Base-by-base conservation (phyloP, 495 filamentous ascomycete genomes). In the Aspergillus nanangensis region DNA sequence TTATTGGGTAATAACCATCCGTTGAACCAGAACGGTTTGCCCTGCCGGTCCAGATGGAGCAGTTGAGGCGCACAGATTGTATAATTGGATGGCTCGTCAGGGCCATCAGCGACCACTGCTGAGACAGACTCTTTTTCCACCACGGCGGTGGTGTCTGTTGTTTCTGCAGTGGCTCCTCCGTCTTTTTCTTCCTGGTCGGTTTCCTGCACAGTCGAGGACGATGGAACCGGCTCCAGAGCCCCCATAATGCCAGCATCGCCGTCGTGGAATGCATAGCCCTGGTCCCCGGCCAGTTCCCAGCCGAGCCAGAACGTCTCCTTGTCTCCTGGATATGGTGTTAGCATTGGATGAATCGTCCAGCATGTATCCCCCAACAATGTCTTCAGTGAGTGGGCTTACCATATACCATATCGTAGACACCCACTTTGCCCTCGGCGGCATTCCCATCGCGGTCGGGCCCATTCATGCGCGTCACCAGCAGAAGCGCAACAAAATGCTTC, bases 11-110 rank as follows among this genome's bases (percentile, higher is more conserved):
- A 45, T 21, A 63, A 18, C 60, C 60, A 63, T 18, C 60, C 57
- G 41, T 66, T 64, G 52, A 64, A 64, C 63, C 63, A 64, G 3
- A 64, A 43, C 1, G 61, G 58, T 11, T 48, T 47, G 1, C 54
- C 53, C 7, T 46, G 21, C 1, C 19, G 42, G 10, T 60, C 60
- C 2, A 63, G 38, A 35, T 66, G 60, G 1, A 66, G 46, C 0
- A 63, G 46, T 20, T 66, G 62, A 0, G 55, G 53, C 5, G 44
- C 47, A 39, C 60, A 63, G 22, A 66, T 53, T 3, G 57, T 57
- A 18, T 52, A 56, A 4, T 38, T 44, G 10, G 34, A 19, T 14
- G 37, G 33, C 14, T 29, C 25, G 25, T n/a, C n/a, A n/a, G n/a
- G n/a, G n/a, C n/a, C n/a, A n/a, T n/a, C n/a, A n/a, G n/a, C n/a